Percentiles rank a stretch among this genome's conserved stretches.
Conservation (phyloP, 208 protist species). For the Leishmania amazonensis region DNA sequence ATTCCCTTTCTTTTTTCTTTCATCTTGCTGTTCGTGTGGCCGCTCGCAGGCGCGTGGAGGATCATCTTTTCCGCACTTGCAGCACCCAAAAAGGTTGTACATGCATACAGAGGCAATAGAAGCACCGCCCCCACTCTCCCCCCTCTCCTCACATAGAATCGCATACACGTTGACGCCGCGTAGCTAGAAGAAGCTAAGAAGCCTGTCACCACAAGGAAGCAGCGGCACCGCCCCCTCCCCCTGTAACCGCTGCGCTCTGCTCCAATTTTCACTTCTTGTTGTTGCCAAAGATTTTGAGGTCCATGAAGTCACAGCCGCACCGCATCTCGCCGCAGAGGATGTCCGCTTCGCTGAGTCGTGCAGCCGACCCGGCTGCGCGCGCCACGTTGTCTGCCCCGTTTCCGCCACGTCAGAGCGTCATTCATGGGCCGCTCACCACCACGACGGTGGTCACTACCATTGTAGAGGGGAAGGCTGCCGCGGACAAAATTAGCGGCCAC, state of each 20-base stretch:
- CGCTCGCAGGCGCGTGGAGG: background rate
- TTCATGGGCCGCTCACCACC: conserved; percentile 23
- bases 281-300: background rate
- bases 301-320: background rate
- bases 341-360: background rate
- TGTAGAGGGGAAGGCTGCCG: background rate
- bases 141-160: background rate
- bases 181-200: background rate
- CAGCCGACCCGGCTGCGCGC: background rate
- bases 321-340: background rate
- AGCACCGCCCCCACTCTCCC: background rate
- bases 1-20: background rate
- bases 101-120: background rate
- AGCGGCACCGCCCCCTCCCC: background rate
- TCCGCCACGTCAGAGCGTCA: conserved; percentile 15
- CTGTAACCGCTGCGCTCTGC: background rate
- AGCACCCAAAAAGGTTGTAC: background rate
- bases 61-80: background rate
- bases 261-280: background rate
- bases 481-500: background rate
- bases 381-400: background rate
- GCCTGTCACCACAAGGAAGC: background rate
- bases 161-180: background rate
- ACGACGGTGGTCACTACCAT: conserved; percentile 23
- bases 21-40: background rate